phyloP scores from a whole-genome alignment of 2,329 filamentous ascomycete genomes.

The Plectosphaerella cucumerina region DNA sequence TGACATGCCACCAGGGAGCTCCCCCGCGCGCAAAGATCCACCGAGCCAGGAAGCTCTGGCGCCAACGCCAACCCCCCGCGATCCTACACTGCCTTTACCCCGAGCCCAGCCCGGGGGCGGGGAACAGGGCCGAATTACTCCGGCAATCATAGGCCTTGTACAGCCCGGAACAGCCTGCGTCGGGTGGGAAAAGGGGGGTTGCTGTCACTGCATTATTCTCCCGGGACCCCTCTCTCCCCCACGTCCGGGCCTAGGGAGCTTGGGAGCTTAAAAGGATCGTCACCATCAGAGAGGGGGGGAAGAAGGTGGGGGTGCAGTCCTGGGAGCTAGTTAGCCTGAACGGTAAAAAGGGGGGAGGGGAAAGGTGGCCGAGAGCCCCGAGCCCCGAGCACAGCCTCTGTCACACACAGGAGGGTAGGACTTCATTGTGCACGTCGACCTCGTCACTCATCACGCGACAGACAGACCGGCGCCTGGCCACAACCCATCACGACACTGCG shows the following conservation, averaged over 20 bases:
- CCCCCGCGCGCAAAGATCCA: neutral
- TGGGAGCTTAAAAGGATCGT: neutral
- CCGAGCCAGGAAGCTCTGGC: neutral
- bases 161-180: neutral
- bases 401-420: neutral
- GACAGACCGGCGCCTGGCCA: neutral
- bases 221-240: neutral
- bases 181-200: neutral
- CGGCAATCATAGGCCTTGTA: constrained; percentile 1
- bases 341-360: neutral
- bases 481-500: neutral
- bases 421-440: neutral
- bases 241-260: too few species aligned
- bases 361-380: neutral
- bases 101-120: neutral
- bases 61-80: neutral
- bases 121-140: neutral
- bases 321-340: neutral
- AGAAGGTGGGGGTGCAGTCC: neutral
- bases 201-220: neutral
- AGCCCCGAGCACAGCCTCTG: neutral
- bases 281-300: neutral
- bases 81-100: neutral
- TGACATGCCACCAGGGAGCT: neutral
- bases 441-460: neutral